Percentiles rank a stretch among this genome's conserved stretches.
Evolutionary conservation across 306 rosid genomes (phyloP).

Genomic region (Cucumis hystrix): DNA sequence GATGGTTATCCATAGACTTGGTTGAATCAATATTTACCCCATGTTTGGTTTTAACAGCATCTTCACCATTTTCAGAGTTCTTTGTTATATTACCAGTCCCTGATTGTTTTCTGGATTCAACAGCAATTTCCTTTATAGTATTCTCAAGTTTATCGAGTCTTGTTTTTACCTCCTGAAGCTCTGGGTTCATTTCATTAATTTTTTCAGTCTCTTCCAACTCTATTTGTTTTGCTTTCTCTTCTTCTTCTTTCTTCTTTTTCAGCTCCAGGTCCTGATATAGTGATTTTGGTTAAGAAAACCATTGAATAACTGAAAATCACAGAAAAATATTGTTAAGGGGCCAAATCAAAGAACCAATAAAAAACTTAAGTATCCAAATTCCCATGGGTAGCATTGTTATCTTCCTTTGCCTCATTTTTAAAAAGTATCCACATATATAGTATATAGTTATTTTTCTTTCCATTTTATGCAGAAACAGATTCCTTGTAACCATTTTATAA

Average conservation of each 20-base stretch:
- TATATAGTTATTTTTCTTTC: not conserved
- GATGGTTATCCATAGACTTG: conserved; percentile 17
- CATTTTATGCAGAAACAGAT: not conserved
- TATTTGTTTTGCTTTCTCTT: conserved; percentile 41
- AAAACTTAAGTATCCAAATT: not conserved
- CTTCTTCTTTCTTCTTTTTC: conserved; percentile 56
- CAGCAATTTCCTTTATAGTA: conserved; percentile 56
- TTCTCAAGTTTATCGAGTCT: conserved; percentile 83
- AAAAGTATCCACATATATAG: too few species aligned
- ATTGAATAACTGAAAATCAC: conserved; percentile 7
- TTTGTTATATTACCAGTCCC: conserved; percentile 4
- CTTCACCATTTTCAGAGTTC: conserved; percentile 15
- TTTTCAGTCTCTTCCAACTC: conserved; percentile 35
- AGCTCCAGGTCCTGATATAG: conserved; percentile 50
- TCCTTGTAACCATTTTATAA: not conserved
- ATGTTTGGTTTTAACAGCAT: conserved; percentile 14
- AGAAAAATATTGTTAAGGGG: not conserved
- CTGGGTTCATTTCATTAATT: conserved; percentile 16
- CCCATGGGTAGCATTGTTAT: not conserved
- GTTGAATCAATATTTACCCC: conserved; percentile 17
- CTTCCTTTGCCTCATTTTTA: not conserved
- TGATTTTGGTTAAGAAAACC: conserved; percentile 10
- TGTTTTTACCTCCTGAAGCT: conserved; percentile 46
- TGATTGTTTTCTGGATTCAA: conserved; percentile 37
- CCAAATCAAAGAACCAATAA: conserved; percentile 12